Percentiles rank a stretch among this genome's conserved stretches.
phyloP scores from a whole-genome alignment of 176 grass and related monocot species.

The Eleusine coracana region DNA sequence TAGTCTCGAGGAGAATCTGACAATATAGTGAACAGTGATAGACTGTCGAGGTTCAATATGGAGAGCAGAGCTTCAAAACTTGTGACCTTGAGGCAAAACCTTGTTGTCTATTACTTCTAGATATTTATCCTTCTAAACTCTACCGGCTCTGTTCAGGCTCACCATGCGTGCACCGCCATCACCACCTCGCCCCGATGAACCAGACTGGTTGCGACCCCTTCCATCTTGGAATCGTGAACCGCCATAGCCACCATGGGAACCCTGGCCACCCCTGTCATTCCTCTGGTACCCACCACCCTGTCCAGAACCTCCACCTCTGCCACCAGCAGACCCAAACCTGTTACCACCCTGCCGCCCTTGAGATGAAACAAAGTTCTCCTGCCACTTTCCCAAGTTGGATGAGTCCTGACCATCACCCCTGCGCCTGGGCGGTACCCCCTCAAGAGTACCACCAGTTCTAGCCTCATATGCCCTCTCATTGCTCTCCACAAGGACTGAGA shows the following conservation, averaged over 20 bases:
- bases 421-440: constrained; percentile 71
- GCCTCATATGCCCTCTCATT: constrained; percentile 95
- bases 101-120: constrained; percentile 19
- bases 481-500: constrained; percentile 76
- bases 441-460: constrained; percentile 86
- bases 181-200: constrained; percentile 43
- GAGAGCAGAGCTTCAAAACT: constrained; percentile 26
- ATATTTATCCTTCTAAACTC: constrained; percentile 49
- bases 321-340: constrained; percentile 48
- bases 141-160: constrained; percentile 67
- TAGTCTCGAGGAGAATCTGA: background rate
- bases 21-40: constrained; percentile 7
- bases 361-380: constrained; percentile 67
- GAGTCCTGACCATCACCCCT: constrained; percentile 74
- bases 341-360: constrained; percentile 66
- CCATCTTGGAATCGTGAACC: constrained; percentile 59
- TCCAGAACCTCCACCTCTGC: constrained; percentile 62
- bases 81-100: constrained; percentile 20
- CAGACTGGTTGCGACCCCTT: constrained; percentile 43
- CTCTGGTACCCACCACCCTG: constrained; percentile 65
- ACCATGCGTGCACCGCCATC: constrained; percentile 75
- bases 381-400: constrained; percentile 62
- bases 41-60: constrained; percentile 1
- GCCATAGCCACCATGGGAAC: constrained; percentile 56
- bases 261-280: constrained; percentile 53